phyloP scores from a whole-genome alignment of 495 filamentous ascomycete genomes.

The Neurospora sp. region DNA sequence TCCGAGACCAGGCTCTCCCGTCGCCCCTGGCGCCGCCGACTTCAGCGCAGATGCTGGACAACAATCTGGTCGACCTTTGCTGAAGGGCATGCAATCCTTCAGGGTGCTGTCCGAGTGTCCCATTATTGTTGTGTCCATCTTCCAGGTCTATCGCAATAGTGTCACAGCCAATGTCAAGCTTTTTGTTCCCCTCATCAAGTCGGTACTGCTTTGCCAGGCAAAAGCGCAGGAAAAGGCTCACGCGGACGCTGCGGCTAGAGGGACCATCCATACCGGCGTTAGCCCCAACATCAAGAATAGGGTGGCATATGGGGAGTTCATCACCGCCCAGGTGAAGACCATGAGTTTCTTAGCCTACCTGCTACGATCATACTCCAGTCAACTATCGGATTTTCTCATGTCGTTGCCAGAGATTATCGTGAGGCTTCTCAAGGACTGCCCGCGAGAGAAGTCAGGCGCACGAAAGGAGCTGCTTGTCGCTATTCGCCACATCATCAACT shows the following conservation, averaged over 20 bases:
- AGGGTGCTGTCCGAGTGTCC: conserved; percentile 97
- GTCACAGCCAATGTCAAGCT: conserved; percentile 79
- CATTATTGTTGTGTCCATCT: conserved; percentile 97
- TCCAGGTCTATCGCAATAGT: conserved; percentile 75
- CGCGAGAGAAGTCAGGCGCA: conserved; percentile 83
- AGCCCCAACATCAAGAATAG: conserved; percentile 90
- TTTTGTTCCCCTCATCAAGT: conserved; percentile 91
- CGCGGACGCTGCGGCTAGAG: conserved; percentile 61
- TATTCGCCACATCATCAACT: conserved; percentile 97
- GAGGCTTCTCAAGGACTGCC: conserved; percentile 84
- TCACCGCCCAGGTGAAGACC: conserved; percentile 96
- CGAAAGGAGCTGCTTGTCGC: conserved; percentile 93
- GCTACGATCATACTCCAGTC: conserved; percentile 75
- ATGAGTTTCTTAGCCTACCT: conserved; percentile 98
- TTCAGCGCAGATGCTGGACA: conserved; percentile 61
- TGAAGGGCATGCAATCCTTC: conserved; percentile 96
- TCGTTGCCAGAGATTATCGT: conserved; percentile 86
- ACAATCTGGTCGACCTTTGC: conserved; percentile 65
- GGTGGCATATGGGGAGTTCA: conserved; percentile 92
- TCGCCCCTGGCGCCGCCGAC: conserved; percentile 47
- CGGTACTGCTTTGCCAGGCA: conserved; percentile 78
- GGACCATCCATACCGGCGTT: conserved; percentile 81
- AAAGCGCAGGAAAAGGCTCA: conserved; percentile 91
- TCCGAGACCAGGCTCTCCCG: conserved; percentile 80
- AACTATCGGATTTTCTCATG: conserved; percentile 81